Base-by-base conservation (phyloP, 208 protist genomes). In the Wallacemonas sp. region DNA sequence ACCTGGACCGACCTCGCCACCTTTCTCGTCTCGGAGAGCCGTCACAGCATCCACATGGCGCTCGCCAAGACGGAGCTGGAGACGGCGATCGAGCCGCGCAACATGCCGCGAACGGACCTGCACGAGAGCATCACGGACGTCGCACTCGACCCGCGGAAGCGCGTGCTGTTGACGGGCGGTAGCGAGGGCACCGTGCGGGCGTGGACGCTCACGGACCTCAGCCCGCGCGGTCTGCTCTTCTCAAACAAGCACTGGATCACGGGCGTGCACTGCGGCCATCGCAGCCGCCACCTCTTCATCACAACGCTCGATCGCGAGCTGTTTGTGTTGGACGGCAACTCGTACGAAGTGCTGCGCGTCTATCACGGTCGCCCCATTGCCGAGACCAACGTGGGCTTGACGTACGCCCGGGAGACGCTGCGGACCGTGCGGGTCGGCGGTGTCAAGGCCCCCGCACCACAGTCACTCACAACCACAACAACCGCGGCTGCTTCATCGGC, bases 1-100 rank as follows among this genome's bases (percentile, higher is more conserved):
- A 81, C 78, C 6, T 94, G 88, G 88, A 83, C 87, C 56, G 88
- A 94, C 41, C 77, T 94, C 21, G 49, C 88, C 48, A 88, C 85
- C 8, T 94, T 89, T 65, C 76, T 94, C 48, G 64, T 89, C 27
- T 85, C 85, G 6, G 82, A 83, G 71, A 84, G 74, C 52, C 71
- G 76, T 6, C 88, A 89, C 32, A 73, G 78, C 26, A 79, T 71
- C 12, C 74, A 90, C 49, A 34, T 94, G 32, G 58, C 64, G 16
- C 65, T 83, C 34, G 78, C 79, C 26, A 75, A 85, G 63, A 47
- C 75, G 34, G 74, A 87, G 61, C 78, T 88, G 57, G 80, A 83
- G 33, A 82, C 83, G 17, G 19, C 33, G 17, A 43, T 39, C 16
- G 26, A 19, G 30, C 30, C 52, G 4, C 29, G 52, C 3, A 14